Conservation (phyloP, 2,329 filamentous ascomycete species). For the Zymoseptoria pseudotritici region DNA sequence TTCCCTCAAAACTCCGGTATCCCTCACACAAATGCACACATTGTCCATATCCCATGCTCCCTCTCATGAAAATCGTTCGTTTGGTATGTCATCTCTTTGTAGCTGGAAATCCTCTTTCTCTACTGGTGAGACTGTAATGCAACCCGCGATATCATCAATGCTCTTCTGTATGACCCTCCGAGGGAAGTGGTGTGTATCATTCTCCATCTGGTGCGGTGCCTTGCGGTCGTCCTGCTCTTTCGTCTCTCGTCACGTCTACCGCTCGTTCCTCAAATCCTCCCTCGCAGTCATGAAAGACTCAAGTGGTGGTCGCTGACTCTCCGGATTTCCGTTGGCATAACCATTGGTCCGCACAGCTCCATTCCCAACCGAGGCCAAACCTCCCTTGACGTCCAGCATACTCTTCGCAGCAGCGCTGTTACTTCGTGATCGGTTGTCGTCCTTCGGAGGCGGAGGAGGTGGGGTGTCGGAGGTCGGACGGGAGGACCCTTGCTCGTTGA, state of each 20-base stretch:
- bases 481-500: neutral
- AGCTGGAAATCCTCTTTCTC: neutral
- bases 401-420: neutral
- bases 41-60: neutral
- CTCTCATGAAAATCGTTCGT: neutral
- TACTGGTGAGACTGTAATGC: neutral
- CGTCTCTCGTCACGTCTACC: neutral
- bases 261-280: conserved; percentile 24
- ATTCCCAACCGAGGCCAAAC: neutral
- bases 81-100: neutral
- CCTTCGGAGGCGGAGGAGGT: conserved; percentile 3
- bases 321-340: neutral
- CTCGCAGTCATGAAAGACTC: conserved; percentile 51
- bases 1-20: neutral
- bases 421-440: neutral
- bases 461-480: neutral
- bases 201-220: neutral
- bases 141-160: neutral
- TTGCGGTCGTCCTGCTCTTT: neutral
- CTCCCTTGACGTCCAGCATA: neutral
- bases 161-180: neutral
- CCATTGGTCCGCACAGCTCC: neutral
- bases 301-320: conserved; percentile 35
- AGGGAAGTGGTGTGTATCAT: neutral
- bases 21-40: neutral